Evolutionary conservation across 257 asterid species (phyloP).

Genomic region (Solanum pennellii): DNA sequence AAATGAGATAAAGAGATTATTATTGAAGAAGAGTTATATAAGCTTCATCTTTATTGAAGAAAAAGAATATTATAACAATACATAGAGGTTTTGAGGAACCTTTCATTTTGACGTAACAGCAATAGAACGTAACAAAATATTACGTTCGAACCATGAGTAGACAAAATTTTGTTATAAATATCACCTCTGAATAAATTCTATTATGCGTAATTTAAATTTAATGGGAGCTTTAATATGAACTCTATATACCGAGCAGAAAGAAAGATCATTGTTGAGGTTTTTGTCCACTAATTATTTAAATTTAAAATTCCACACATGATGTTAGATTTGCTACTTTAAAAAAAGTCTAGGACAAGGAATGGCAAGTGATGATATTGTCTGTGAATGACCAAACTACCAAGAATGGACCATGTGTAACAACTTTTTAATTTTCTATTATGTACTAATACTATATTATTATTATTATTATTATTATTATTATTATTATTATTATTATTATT

Average conservation of each 20-base stretch:
- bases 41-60: not conserved
- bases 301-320: not conserved
- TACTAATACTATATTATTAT: not conserved
- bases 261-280: not conserved
- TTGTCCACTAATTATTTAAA: not conserved
- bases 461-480: not conserved
- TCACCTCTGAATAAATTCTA: accelerated
- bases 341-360: not conserved
- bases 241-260: no score
- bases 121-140: no score
- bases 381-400: slow-evolving; percentile 5
- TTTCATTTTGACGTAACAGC: no score
- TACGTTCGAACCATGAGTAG: no score
- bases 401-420: slow-evolving; percentile 8
- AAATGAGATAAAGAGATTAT: not conserved
- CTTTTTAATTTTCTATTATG: not conserved
- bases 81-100: no score
- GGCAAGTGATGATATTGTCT: not conserved
- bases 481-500: no score
- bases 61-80: not conserved
- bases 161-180: no score
- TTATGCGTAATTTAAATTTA: no score
- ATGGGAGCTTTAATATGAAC: accelerated
- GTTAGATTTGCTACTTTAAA: not conserved
- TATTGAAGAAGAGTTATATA: not conserved